phyloP scores from a whole-genome alignment of 73 alveolate genomes.

The Paramecium biaurelia region DNA sequence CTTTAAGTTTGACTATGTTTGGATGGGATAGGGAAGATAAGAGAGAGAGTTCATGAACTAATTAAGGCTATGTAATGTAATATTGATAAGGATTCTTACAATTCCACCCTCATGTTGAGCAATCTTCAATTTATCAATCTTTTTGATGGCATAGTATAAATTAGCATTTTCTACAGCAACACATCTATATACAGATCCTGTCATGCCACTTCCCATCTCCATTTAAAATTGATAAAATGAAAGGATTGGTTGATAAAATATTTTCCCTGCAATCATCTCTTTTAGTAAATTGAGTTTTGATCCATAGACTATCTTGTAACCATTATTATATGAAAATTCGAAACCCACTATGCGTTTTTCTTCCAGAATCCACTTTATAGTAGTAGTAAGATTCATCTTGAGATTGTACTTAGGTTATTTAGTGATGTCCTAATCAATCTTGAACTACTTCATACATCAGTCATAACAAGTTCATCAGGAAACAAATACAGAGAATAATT shows the following conservation, averaged over 20 bases:
- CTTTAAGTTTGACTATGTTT: constrained; percentile 47
- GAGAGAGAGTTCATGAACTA: constrained; percentile 25
- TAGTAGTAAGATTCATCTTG: constrained; percentile 41
- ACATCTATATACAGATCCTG: constrained; percentile 30
- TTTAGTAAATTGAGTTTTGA: constrained; percentile 6
- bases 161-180: not conserved
- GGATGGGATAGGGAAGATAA: not conserved
- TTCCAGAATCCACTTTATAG: constrained; percentile 10
- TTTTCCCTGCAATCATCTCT: constrained; percentile 49
- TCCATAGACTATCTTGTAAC: constrained; percentile 20
- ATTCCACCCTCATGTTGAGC: constrained; percentile 48
- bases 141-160: constrained; percentile 11
- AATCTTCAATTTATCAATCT: not conserved
- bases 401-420: constrained; percentile 3
- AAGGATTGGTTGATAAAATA: constrained; percentile 12
- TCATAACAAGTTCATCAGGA: constrained; percentile 27
- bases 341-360: constrained; percentile 1
- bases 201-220: constrained; percentile 42
- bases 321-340: constrained; percentile 27
- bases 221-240: not conserved
- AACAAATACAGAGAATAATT: constrained; percentile 2
- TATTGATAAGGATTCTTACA: not conserved
- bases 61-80: not conserved
- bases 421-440: not conserved
- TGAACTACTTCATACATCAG: not conserved